Evolutionary conservation across 768 basidiomycete genomes (phyloP).

Genomic region (Pleurotus pulmonarius): DNA sequence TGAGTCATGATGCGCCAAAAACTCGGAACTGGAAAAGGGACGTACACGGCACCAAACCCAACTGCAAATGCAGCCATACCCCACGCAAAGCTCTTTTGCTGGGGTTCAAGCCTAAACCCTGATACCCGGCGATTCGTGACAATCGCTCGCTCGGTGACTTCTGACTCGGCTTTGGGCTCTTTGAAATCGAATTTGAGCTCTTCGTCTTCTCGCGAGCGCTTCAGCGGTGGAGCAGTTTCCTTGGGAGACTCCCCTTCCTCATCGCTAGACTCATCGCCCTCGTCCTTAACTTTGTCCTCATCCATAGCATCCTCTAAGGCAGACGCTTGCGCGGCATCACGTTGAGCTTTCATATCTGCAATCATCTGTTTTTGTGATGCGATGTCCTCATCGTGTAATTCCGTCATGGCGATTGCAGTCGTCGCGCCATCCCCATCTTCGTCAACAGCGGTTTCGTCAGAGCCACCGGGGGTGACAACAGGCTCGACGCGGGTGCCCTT

Average conservation of each 20-base stretch:
- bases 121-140: constrained; percentile 55
- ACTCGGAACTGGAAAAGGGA: constrained; percentile 15
- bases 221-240: constrained; percentile 25
- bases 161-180: constrained; percentile 59
- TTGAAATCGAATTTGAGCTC: constrained; percentile 63
- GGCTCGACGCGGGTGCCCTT: constrained; percentile 15
- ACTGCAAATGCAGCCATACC: constrained; percentile 81
- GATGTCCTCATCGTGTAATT: constrained; percentile 68
- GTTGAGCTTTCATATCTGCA: constrained; percentile 62
- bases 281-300: constrained; percentile 35
- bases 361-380: constrained; percentile 78
- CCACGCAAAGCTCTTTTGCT: constrained; percentile 77
- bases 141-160: constrained; percentile 35
- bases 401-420: constrained; percentile 54
- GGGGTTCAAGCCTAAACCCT: constrained; percentile 52
- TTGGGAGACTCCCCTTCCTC: constrained; percentile 16
- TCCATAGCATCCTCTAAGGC: constrained; percentile 20
- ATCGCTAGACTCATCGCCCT: constrained; percentile 28
- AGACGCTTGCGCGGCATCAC: constrained; percentile 32
- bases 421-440: constrained; percentile 43
- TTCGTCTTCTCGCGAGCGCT: constrained; percentile 58
- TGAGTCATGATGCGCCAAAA: constrained; percentile 7
- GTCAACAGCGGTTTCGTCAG: constrained; percentile 64
- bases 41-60: constrained; percentile 78
- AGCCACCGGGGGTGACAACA: constrained; percentile 45